Percentiles rank a stretch among this genome's conserved stretches.
phyloP scores from a whole-genome alignment of 2,329 filamentous ascomycete species.

The Ophiognomonia clavigignenti-juglandacearum region DNA sequence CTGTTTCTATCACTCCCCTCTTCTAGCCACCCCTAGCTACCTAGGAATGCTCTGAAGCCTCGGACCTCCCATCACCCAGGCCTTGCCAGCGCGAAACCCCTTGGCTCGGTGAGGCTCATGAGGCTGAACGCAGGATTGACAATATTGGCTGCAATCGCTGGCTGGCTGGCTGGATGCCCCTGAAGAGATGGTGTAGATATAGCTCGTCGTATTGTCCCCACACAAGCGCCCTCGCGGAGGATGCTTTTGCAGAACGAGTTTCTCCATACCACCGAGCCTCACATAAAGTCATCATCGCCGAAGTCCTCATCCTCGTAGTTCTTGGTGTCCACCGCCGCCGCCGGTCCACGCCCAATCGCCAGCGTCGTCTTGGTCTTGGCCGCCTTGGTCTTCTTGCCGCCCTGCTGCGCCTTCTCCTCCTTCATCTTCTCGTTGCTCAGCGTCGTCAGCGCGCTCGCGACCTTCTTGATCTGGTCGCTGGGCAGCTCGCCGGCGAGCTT shows the following conservation, averaged over 20 bases:
- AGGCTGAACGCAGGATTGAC: neutral
- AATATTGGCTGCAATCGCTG: neutral
- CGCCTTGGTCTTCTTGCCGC: slow-evolving; percentile 96
- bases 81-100: neutral
- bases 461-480: slow-evolving; percentile 95
- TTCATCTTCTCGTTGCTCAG: slow-evolving; percentile 97
- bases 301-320: slow-evolving; percentile 71
- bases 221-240: neutral
- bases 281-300: slow-evolving; percentile 57
- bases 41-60: neutral
- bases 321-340: slow-evolving; percentile 61
- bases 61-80: neutral
- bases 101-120: neutral
- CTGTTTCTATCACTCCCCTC: neutral
- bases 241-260: neutral
- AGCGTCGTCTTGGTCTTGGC: slow-evolving; percentile 90
- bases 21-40: neutral
- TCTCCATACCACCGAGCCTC: neutral
- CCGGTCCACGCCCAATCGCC: slow-evolving; percentile 54
- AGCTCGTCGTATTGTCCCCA: neutral
- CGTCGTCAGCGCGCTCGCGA: slow-evolving; percentile 80
- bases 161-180: neutral
- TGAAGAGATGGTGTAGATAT: neutral
- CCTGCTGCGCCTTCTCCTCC: slow-evolving; percentile 92
- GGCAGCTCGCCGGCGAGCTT: slow-evolving; percentile 80